Evolutionary conservation across 768 basidiomycete species (phyloP).

Genomic region (Boletus reticulatus): DNA sequence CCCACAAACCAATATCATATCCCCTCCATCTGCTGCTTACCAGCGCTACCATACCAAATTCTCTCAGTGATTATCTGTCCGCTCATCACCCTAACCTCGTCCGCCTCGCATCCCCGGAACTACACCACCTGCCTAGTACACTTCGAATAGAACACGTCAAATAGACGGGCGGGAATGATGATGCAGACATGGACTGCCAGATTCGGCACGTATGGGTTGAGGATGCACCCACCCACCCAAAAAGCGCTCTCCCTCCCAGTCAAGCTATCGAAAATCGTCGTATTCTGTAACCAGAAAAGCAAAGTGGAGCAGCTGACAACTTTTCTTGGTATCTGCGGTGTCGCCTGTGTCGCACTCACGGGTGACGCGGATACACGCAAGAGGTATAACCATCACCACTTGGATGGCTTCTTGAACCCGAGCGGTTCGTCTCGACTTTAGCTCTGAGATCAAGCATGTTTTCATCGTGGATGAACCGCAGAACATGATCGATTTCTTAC

Average conservation of each 20-base stretch:
- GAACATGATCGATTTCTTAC: conserved; percentile 90
- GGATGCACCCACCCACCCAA: conserved; percentile 43
- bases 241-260: conserved; percentile 22
- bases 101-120: conserved; percentile 76
- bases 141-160: conserved; percentile 70
- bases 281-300: conserved; percentile 79
- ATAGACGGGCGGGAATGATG: conserved; percentile 79
- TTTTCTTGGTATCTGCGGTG: conserved; percentile 57
- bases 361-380: conserved; percentile 55
- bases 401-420: conserved; percentile 72
- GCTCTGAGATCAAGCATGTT: conserved; percentile 72
- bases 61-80: conserved; percentile 65
- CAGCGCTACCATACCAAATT: conserved; percentile 83
- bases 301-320: conserved; percentile 62
- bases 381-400: conserved; percentile 70
- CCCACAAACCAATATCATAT: conserved; percentile 37
- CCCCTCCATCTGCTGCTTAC: conserved; percentile 83
- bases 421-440: conserved; percentile 87
- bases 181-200: conserved; percentile 74
- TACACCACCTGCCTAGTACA: conserved; percentile 74
- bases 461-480: conserved; percentile 87
- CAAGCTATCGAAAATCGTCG: conserved; percentile 62
- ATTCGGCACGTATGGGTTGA: conserved; percentile 74
- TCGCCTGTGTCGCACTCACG: conserved; percentile 65
- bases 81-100: conserved; percentile 56